Evolutionary conservation across 2,329 filamentous ascomycete genomes (phyloP), one percentile per base, ranked within the genome.

Genomic region (Fusarium torreyae): DNA sequence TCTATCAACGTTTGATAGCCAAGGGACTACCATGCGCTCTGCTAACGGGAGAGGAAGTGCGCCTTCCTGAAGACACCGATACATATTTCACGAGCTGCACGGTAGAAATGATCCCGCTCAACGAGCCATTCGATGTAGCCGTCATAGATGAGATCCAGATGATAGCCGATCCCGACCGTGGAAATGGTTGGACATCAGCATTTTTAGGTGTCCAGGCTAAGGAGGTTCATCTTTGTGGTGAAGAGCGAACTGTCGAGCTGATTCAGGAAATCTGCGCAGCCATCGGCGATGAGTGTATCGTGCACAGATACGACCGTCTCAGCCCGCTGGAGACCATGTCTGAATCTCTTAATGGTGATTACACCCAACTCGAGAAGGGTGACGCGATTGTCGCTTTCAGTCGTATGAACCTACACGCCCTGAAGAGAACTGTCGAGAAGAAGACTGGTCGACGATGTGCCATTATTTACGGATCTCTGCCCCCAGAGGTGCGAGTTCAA

Each of bases 141-240:
- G 95, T 99, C 70, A 95, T 99, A 67, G 96, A 99, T 76, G 96
- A 99, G 82, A 98, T 99, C 59, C 96, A 99, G 80, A 98, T 99
- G 96, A 93, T 99, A 71, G 91, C 89, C 17, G 91, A 94, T 74
- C 66, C 78, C 0, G 88, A 93, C 1, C 91, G 96, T 72, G 96
- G 97, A 3, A 97, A 92, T 90, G 94, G 94, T 4, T 99, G 96
- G 96, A 97, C 94, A 2, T 89, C 94, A 73, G 96, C 96, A 3
- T 84, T 98, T 15, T 84, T 99, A 7, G 96, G 96, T 36, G 86
- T 97, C 1, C 91, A 92, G 79, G 96, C 94, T 6, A 91, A 90
- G 72, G 96, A 99, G 77, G 84, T 99, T 7, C 96, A 99, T 80
- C 85, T 99, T 0, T 99, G 96, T 77, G 96, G 96, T 63, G 96